These are phyloP conservation scores for Fusarium veterinarium DNA, from an alignment of 2,329 filamentous ascomycete genomes.

Conservation along the genomic window DNA sequence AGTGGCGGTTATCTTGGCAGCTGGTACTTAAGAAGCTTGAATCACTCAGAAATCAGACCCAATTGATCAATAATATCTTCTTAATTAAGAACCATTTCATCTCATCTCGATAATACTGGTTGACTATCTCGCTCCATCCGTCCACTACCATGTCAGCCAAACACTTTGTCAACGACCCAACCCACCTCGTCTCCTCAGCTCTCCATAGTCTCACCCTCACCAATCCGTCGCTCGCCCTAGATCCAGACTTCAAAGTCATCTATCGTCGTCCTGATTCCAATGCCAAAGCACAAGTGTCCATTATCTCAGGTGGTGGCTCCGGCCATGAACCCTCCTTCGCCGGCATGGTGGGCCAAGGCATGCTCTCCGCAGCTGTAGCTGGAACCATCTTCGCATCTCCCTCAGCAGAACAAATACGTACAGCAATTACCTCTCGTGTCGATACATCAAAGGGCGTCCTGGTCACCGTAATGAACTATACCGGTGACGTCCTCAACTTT, in stretches of 20 bases:
- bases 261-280: constrained; percentile 71
- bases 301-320: constrained; percentile 88
- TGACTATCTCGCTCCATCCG: neutral
- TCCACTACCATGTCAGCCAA: constrained; percentile 66
- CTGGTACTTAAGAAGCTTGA: constrained; percentile 3
- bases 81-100: neutral
- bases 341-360: constrained; percentile 83
- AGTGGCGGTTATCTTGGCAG: constrained; percentile 1
- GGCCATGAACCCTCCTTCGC: constrained; percentile 92
- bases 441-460: constrained; percentile 79
- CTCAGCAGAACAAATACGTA: constrained; percentile 82
- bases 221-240: constrained; percentile 85
- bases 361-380: constrained; percentile 84
- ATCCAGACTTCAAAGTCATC: constrained; percentile 83
- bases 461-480: constrained; percentile 97
- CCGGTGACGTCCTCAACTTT: constrained; percentile 90
- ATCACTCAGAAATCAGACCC: neutral
- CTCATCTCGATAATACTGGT: neutral
- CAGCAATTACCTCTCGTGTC: constrained; percentile 79
- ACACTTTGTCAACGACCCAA: constrained; percentile 90
- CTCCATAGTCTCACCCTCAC: constrained; percentile 82
- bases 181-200: constrained; percentile 80
- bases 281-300: constrained; percentile 74
- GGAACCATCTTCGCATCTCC: constrained; percentile 90
- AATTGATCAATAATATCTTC: neutral